Conservation (phyloP, 2,329 filamentous ascomycete species). For the Emmonsia crescens region DNA sequence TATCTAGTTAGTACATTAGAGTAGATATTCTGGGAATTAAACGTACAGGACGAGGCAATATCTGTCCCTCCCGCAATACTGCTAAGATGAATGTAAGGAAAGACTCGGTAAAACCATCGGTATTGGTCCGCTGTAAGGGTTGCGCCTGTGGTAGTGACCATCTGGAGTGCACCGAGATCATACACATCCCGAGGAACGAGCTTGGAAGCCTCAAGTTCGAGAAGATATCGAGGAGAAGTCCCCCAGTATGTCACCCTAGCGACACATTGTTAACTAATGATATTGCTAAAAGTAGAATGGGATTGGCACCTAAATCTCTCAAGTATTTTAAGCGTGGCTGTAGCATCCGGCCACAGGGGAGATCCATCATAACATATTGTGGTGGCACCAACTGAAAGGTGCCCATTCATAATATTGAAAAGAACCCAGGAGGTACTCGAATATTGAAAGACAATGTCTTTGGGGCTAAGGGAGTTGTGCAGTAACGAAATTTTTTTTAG, state of each 20-base stretch:
- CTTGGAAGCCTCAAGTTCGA: conserved; percentile 30
- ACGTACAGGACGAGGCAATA: conserved; percentile 30
- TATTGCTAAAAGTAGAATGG: background rate
- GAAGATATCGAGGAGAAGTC: conserved; percentile 34
- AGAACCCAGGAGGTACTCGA: conserved; percentile 39
- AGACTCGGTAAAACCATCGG: conserved; percentile 36
- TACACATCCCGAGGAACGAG: conserved; percentile 27
- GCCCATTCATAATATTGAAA: conserved; percentile 37
- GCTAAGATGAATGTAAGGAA: conserved; percentile 31
- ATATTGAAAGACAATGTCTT: conserved; percentile 37
- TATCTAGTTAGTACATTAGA: background rate
- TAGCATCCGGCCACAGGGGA: conserved; percentile 31
- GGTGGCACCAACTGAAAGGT: conserved; percentile 32
- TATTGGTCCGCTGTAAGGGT: conserved; percentile 35
- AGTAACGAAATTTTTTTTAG: conserved; percentile 35
- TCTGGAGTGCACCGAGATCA: conserved; percentile 29
- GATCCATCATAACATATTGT: conserved; percentile 37
- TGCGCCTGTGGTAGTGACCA: conserved; percentile 38
- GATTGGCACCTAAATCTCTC: conserved; percentile 21
- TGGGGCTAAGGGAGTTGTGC: conserved; percentile 33
- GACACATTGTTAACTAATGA: background rate
- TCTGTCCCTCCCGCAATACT: conserved; percentile 40
- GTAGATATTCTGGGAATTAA: background rate
- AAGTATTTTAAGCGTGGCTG: conserved; percentile 26
- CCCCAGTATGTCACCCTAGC: conserved; percentile 33